Conservation (phyloP, 257 asterid genomes). For the Forsythia viridissima region DNA sequence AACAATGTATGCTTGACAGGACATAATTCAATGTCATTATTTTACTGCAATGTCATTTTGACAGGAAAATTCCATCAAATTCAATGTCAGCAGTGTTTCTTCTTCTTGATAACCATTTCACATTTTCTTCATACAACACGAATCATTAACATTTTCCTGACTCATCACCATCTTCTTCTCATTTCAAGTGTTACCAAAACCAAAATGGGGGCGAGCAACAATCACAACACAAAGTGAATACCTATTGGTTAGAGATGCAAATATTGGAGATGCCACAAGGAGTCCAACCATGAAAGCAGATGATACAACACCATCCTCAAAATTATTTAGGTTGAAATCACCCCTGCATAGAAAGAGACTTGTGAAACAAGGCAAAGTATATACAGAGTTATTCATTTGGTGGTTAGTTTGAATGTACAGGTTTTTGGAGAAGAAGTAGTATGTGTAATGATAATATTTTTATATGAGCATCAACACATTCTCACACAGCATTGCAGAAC, state of each 20-base stretch:
- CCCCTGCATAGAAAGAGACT: constrained; percentile 60
- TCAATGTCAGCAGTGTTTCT: background rate
- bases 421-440: background rate
- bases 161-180: background rate
- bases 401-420: background rate
- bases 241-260: constrained; percentile 88
- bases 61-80: background rate
- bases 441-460: background rate
- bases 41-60: background rate
- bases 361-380: constrained; percentile 2
- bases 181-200: background rate
- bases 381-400: background rate
- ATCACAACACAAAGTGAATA: constrained; percentile 22
- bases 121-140: background rate
- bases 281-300: constrained; percentile 99
- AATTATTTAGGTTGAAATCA: constrained; percentile 72
- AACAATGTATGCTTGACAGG: background rate
- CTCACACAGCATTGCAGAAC: background rate
- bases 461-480: background rate
- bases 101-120: background rate
- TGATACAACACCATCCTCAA: constrained; percentile 91
- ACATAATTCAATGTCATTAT: background rate
- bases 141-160: background rate
- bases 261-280: constrained; percentile 93
- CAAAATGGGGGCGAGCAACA: constrained; percentile 6